phyloP scores from a whole-genome alignment of 495 filamentous ascomycete species.

The Neurospora sp. region DNA sequence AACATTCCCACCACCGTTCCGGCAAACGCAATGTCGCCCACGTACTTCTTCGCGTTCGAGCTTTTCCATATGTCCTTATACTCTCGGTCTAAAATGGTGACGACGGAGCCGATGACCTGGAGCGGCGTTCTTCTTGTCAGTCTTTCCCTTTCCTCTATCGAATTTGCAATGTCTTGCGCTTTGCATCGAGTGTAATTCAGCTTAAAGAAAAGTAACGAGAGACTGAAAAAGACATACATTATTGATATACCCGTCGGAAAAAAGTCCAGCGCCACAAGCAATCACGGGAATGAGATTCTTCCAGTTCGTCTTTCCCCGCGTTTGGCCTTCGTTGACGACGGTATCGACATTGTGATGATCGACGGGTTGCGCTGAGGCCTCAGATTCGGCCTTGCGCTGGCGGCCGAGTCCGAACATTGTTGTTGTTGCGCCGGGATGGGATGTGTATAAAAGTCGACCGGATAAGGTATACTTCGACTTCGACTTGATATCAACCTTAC shows the following conservation, averaged over 20 bases:
- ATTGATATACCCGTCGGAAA: constrained; percentile 87
- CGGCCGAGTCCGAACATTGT: not conserved
- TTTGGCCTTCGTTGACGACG: not conserved
- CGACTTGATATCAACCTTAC: not conserved
- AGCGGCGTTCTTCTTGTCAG: not conserved
- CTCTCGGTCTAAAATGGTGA: constrained; percentile 54
- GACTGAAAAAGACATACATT: constrained; percentile 32
- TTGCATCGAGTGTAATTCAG: not conserved
- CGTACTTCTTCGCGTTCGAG: constrained; percentile 58
- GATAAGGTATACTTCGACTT: not conserved
- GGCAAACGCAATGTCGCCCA: constrained; percentile 74
- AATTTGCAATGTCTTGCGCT: not conserved
- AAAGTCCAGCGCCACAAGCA: constrained; percentile 81
- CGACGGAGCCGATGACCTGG: constrained; percentile 74
- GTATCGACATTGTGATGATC: not conserved
- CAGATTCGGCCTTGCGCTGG: not conserved
- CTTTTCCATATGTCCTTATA: constrained; percentile 54
- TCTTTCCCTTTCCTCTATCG: too few species aligned
- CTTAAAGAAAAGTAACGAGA: not conserved
- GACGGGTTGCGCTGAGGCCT: not conserved
- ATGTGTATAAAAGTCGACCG: not conserved
- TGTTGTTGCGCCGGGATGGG: not conserved
- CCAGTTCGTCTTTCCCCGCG: not conserved
- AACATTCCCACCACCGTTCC: constrained; percentile 83
- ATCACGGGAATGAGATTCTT: constrained; percentile 40